Percentiles rank a stretch among this genome's conserved stretches.
These are phyloP conservation scores for Coemansia sp. DNA, from an alignment of 192 early-diverging fungal species.

Conservation along the genomic window DNA sequence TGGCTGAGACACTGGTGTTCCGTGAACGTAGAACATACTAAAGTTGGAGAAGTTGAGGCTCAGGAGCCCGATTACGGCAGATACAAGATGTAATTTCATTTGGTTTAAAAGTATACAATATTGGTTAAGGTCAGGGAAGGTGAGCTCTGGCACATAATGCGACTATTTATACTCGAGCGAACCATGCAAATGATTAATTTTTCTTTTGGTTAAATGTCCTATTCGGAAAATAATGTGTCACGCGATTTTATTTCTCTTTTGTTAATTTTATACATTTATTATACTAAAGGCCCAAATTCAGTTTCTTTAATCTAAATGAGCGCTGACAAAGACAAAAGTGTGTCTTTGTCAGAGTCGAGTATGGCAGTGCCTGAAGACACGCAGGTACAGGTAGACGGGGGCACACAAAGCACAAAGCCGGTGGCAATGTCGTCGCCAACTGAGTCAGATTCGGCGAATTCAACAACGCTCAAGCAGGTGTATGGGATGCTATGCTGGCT, in stretches of 20 bases:
- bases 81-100: neutral
- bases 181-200: no score
- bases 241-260: neutral
- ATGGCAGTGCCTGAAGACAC: neutral
- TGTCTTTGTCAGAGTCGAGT: neutral
- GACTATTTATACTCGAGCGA: no score
- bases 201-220: no score
- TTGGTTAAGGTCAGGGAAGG: neutral
- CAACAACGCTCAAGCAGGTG: constrained; percentile 30
- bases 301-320: neutral
- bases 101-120: neutral
- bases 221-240: neutral
- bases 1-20: neutral
- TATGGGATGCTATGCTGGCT: constrained; percentile 51
- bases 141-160: no score
- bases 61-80: neutral
- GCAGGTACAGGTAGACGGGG: neutral
- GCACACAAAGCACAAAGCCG: neutral
- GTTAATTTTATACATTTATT: neutral
- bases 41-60: neutral
- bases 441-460: neutral
- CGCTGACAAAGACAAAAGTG: neutral
- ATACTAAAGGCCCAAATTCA: neutral
- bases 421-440: neutral
- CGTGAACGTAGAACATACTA: neutral